Conservation (phyloP, 2,329 filamentous ascomycete genomes). For the Paraphaeosphaeria sporulosa region DNA sequence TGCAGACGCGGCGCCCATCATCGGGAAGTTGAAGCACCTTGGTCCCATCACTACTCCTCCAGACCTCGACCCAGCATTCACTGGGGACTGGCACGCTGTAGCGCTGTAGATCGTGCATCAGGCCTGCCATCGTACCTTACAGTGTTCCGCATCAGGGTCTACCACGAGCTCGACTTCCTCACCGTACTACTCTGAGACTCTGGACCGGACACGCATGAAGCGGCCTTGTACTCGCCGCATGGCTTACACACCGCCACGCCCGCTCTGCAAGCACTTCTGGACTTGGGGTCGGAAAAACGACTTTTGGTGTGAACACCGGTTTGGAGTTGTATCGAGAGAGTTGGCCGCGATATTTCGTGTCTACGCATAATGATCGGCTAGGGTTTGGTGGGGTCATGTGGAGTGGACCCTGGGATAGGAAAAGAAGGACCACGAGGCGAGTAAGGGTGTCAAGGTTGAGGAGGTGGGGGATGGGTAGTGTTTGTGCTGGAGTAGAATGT, state of each 20-base stretch:
- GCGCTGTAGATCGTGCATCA: conserved; percentile 1
- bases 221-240: conserved; percentile 17
- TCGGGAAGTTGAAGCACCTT: not conserved
- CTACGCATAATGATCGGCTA: conserved; percentile 16
- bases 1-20: not conserved
- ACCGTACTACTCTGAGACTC: conserved; percentile 10
- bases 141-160: conserved; percentile 14
- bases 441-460: not conserved
- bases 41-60: not conserved
- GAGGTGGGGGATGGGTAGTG: not conserved
- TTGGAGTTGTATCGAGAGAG: conserved; percentile 12
- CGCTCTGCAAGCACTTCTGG: conserved; percentile 15
- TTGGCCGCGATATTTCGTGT: conserved; percentile 15
- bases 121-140: conserved; percentile 15
- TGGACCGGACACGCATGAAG: conserved; percentile 14
- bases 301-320: conserved; percentile 12
- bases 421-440: not conserved
- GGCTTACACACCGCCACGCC: conserved; percentile 14
- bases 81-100: not conserved
- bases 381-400: conserved; percentile 7
- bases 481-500: not conserved
- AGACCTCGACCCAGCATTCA: not conserved
- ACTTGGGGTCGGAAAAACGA: conserved; percentile 12
- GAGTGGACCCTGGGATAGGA: not conserved
- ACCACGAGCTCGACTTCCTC: conserved; percentile 19